Evolutionary conservation across 441 rosid genomes (phyloP).

Genomic region (Jatropha multifida): DNA sequence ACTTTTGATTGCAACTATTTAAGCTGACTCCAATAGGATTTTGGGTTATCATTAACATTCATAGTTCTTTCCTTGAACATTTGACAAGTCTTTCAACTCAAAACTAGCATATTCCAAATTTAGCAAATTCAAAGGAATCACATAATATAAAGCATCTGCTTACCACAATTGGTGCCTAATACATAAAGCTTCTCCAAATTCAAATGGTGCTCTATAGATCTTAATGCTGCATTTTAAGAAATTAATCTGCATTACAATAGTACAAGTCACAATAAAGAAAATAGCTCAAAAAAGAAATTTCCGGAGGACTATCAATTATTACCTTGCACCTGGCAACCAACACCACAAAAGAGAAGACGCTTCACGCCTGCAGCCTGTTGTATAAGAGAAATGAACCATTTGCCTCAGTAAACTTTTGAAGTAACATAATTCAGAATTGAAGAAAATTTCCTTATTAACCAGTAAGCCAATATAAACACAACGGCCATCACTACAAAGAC

Average conservation of each 20-base stretch:
- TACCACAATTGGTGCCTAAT: conserved; percentile 96
- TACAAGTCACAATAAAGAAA: conserved; percentile 53
- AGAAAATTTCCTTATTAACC: background rate
- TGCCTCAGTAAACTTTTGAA: conserved; percentile 15
- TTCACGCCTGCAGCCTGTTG: conserved; percentile 87
- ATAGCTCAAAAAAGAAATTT: conserved; percentile 20
- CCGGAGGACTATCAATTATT: conserved; percentile 16
- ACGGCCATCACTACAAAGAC: background rate
- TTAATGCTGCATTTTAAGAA: conserved; percentile 91
- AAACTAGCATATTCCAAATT: background rate
- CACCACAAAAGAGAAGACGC: conserved; percentile 96
- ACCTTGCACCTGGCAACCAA: conserved; percentile 99
- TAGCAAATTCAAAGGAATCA: background rate
- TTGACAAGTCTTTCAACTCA: background rate
- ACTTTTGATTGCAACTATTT: background rate
- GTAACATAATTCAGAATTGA: background rate
- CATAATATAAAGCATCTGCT: conserved; percentile 16
- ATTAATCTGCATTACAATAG: conserved; percentile 87
- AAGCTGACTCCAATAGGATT: background rate
- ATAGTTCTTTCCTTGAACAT: background rate
- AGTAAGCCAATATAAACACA: background rate
- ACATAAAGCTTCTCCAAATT: conserved; percentile 94
- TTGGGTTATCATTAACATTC: background rate
- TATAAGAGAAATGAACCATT: conserved; percentile 15
- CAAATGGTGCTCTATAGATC: conserved; percentile 85